A percentile compares a stretch with the other conserved stretches of the same genome.
phyloP scores from a whole-genome alignment of 495 filamentous ascomycete genomes.

The Hypoxylon fragiforme region DNA sequence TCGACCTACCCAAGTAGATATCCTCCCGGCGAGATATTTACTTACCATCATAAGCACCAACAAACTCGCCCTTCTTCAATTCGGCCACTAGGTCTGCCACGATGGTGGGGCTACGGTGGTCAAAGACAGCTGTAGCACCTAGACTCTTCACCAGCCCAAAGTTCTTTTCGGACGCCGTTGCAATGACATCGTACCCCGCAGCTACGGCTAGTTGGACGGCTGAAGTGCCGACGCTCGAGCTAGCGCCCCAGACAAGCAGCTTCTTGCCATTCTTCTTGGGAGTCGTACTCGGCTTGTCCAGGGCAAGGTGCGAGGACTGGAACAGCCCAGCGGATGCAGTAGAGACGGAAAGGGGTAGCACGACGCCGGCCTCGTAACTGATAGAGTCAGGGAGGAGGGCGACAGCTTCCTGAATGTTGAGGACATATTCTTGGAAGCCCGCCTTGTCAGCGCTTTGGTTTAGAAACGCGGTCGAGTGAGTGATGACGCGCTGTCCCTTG shows the following conservation, averaged over 20 bases:
- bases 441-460: background rate
- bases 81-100: background rate
- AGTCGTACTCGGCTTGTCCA: background rate
- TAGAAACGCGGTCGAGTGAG: background rate
- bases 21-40: too few species aligned
- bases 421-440: background rate
- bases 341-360: background rate
- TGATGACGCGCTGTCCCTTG: background rate
- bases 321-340: background rate
- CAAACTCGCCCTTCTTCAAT: background rate
- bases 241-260: background rate
- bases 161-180: background rate
- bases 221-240: background rate
- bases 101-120: background rate
- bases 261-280: background rate
- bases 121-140: background rate
- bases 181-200: background rate
- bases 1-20: too few species aligned
- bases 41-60: background rate
- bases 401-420: background rate
- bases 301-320: background rate
- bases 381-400: background rate
- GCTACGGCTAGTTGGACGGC: background rate
- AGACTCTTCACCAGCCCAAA: background rate
- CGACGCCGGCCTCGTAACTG: background rate